Evolutionary conservation across 257 asterid species (phyloP), one percentile per base, ranked within the genome.

Genomic region (Jasminum sambac): DNA sequence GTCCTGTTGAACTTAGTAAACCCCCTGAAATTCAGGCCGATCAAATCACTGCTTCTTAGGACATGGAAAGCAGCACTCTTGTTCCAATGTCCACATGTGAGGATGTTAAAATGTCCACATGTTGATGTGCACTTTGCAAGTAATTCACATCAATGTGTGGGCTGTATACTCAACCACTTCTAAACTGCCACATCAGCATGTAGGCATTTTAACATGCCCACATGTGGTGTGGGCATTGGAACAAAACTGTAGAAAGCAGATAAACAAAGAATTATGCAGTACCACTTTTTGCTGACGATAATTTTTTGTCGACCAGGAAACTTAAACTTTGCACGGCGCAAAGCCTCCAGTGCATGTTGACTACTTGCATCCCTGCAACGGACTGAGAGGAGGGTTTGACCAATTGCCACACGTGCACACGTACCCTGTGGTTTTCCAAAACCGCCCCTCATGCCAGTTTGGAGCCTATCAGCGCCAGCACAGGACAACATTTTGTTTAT

Each of bases 381-480:
- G 0, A 69, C 79, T 8, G 79, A 76, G 50, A 71, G 77, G 52
- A 76, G 80, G 39, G 71, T 76, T 66, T 76, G 72, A 57, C 80
- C 80, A 44, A 76, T 76, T 40, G 80, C 72, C 13, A 76, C 80
- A 43, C 73, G 80, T 3, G 80, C 80, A 58, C 80, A 76, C 2
- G 65, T 59, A 6, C 76, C 80, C 37, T 65, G 80, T 30, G 80
- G 80, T 69, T 76, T 70, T 6, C 80, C 80, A 30, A 76, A 76
- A 55, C 76, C 80, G 3, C 72, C 76, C 24, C 78, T 67, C 78
- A 74, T 74, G 42, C 78, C 73, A 43, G 78, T 74, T 44, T 74
- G 78, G 62, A 74, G 73, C 71, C 80, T 73, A 48, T 78, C 82
- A 17, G 82, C 82, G 58, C 82, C 82, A 38, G 82, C 82, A 44